Percentiles rank a stretch among this genome's conserved stretches.
These are phyloP conservation scores for Ceratobasidium sp. DNA, from an alignment of 1,284 basidiomycete species.

Conservation along the genomic window DNA sequence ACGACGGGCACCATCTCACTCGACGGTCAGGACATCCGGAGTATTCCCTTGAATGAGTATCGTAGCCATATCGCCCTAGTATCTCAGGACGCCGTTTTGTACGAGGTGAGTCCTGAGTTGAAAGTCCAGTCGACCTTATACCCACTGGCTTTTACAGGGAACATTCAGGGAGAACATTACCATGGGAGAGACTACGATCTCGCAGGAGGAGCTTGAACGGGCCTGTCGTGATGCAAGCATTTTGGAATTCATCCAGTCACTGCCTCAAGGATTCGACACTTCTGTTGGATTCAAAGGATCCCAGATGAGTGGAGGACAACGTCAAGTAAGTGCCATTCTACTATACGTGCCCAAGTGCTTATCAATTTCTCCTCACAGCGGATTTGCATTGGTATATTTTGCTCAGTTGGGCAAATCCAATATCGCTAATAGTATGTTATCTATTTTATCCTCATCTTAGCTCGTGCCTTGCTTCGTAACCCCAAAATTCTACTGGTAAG, in stretches of 20 bases:
- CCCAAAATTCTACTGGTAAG: constrained; percentile 56
- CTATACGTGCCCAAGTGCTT: too few species aligned
- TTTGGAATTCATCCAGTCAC: constrained; percentile 55
- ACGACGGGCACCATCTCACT: constrained; percentile 53
- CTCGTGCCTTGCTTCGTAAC: constrained; percentile 56
- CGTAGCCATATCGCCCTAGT: constrained; percentile 57
- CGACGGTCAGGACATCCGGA: constrained; percentile 55
- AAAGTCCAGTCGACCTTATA: not conserved
- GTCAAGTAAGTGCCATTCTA: constrained; percentile 49
- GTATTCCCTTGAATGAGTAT: constrained; percentile 52
- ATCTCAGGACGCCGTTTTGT: constrained; percentile 59
- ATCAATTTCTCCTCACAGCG: constrained; percentile 46
- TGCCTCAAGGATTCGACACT: constrained; percentile 57
- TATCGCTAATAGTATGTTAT: not conserved
- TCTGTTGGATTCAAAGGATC: constrained; percentile 57
- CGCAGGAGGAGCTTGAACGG: constrained; percentile 54
- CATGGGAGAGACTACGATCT: constrained; percentile 51
- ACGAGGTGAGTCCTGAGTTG: constrained; percentile 46
- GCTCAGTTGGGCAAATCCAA: not conserved
- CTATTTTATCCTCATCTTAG: constrained; percentile 38
- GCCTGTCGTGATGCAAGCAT: constrained; percentile 52
- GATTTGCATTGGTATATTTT: constrained; percentile 52
- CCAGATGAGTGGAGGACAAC: constrained; percentile 68
- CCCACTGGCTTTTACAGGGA: constrained; percentile 41
- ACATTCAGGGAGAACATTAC: constrained; percentile 51